Conservation (phyloP, 176 grass and related monocot genomes). For the Paspalum vaginatum region DNA sequence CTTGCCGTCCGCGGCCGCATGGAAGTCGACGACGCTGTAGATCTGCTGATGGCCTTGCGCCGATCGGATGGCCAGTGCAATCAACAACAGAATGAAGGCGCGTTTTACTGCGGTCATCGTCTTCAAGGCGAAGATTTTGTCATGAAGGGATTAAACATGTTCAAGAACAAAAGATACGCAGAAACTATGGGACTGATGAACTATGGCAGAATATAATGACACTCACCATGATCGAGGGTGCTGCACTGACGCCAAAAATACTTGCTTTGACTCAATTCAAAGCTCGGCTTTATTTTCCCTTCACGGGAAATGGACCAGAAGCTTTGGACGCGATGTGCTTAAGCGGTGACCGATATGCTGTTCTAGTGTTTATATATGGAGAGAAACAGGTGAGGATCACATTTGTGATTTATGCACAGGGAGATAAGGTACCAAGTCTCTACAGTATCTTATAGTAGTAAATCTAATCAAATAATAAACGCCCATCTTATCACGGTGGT, state of each 20-base stretch:
- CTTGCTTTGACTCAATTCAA: too few species aligned
- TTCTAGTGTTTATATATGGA: too few species aligned
- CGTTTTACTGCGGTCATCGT: neutral
- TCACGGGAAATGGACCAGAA: too few species aligned
- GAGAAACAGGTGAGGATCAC: too few species aligned
- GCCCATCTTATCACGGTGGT: too few species aligned
- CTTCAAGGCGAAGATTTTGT: neutral
- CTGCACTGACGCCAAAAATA: neutral
- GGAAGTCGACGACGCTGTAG: constrained; percentile 49
- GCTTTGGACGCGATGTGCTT: too few species aligned
- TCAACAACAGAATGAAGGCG: constrained; percentile 25
- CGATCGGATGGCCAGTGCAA: constrained; percentile 13
- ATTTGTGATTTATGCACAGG: too few species aligned
- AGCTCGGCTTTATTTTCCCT: too few species aligned
- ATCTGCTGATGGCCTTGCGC: neutral
- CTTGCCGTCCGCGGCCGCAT: constrained; percentile 50
- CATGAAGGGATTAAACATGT: neutral
- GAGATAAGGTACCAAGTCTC: too few species aligned
- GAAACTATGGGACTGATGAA: neutral
- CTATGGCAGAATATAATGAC: neutral
- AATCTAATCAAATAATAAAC: too few species aligned
- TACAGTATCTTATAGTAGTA: too few species aligned
- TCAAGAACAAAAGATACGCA: neutral
- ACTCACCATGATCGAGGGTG: constrained; percentile 29
- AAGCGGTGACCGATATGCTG: too few species aligned